Evolutionary conservation across 2,329 filamentous ascomycete genomes (phyloP), one percentile per base, ranked within the genome.

Genomic region (Aspergillus caelatus): DNA sequence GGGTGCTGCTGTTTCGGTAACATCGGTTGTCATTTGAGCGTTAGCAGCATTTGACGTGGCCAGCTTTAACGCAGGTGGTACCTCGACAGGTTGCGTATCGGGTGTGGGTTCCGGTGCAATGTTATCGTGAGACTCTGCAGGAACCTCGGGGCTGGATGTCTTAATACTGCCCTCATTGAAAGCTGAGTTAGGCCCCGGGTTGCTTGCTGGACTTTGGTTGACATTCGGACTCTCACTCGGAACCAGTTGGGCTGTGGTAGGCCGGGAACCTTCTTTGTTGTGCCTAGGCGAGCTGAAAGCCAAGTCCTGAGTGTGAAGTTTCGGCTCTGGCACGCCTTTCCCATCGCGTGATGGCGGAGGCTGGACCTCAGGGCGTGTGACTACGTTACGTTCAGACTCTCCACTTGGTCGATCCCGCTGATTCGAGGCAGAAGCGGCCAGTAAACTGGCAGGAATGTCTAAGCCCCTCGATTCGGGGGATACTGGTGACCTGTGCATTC

Each of bases 101-200:
- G 55, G 57, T 23, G 68, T 60, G 32, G 41, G 62, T 55, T 58
- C 66, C 45, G 70, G 67, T 39, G 65, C 63, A 53, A 78, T 74
- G 61, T 69, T 75, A 53, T 70, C 76, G 52, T 76, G 70, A 28
- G 73, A 72, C 36, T 75, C 74, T 46, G 70, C 70, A 10, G 71
- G 70, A 46, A 73, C 62, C 52, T 77, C 76, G 26, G 78, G 75
- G 32, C 76, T 74, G 21, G 78, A 75, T 39, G 77, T 71, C 54
- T 70, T 73, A 28, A 74, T 73, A 32, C 64, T 70, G 45, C 58
- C 64, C 52, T 76, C 75, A 62, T 74, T 73, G 21, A 73, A 64
- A 10, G 72, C 64, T 34, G 74, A 73, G 52, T 70, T 72, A 34
- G 73, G 72, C 1, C 68, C 74, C 59, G 75, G 58, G 61, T 71